Evolutionary conservation across 2,329 filamentous ascomycete species (phyloP), one percentile per base, ranked within the genome.

Genomic region (Zasmidium cellare): DNA sequence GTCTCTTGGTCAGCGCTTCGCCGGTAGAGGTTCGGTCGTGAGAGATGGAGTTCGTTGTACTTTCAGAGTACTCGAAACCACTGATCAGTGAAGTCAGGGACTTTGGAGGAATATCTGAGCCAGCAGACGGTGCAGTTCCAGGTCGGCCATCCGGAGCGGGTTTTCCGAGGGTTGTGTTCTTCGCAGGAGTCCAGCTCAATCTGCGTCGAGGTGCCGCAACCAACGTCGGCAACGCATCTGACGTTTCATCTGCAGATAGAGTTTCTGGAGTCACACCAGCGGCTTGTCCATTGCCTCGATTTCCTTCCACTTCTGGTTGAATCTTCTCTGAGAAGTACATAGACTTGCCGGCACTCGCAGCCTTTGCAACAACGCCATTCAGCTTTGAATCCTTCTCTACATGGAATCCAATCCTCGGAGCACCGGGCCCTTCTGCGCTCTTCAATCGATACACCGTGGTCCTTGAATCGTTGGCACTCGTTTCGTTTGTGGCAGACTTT

Each of bases 141-240:
- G 35, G 35, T 5, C 35, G 35, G 5, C 16, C 7, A n/a, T 18
- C n/a, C 5, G 7, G 35, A 5, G 35, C n/a, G 7, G 35, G 7
- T 18, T 3, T 18, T 9, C 5, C n/a, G 11, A 5, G 16, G n/a
- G 45, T 44, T 12, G 60, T 58, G 49, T 63, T 60, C 31, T 58
- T 61, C 22, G 41, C 47, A 6, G 63, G 63, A 22, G 63, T 65
- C 63, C 63, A 65, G 55, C 63, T 65, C 14, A 56, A 46, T 53
- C 63, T 57, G 23, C 61, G 55, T 20, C 54, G 58, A 48, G 55
- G 57, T 28, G 55, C 57, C 9, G 18, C 7, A 14, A 53, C 28
- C 23, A 31, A 46, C n/a, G 41, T 20, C 41, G 51, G 46, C 16
- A 6, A 25, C 38, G 25, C 44, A 9, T 38, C 28, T 35, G 35